Percentiles rank a stretch among this genome's conserved stretches.
Conservation (phyloP, 1,139 yeast genomes). For the Yamadazyma oceani region DNA sequence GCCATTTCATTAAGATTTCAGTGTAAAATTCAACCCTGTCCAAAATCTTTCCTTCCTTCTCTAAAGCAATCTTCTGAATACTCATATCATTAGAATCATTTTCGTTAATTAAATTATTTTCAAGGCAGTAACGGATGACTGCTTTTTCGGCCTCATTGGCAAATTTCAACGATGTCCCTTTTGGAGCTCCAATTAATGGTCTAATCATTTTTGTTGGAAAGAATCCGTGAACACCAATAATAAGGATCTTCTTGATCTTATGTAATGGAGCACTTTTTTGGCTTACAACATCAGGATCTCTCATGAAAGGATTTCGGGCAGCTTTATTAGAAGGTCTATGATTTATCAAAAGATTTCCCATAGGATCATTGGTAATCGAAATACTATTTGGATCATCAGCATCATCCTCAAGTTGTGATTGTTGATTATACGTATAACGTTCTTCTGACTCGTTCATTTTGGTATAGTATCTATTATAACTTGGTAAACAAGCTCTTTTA, state of each 20-base stretch:
- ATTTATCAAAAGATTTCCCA: slow-evolving; percentile 47
- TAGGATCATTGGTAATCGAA: slow-evolving; percentile 43
- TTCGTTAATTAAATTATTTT: slow-evolving; percentile 44
- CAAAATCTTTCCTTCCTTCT: slow-evolving; percentile 87
- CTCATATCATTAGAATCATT: slow-evolving; percentile 48
- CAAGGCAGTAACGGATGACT: slow-evolving; percentile 69
- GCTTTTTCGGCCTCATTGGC: slow-evolving; percentile 81
- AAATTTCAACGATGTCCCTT: slow-evolving; percentile 36
- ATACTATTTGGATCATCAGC: slow-evolving; percentile 34
- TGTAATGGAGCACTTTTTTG: slow-evolving; percentile 33
- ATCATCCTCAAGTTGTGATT: slow-evolving; percentile 28
- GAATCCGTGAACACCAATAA: slow-evolving; percentile 70
- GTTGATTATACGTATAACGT: slow-evolving; percentile 20
- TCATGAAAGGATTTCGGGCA: slow-evolving; percentile 10
- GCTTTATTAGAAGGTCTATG: slow-evolving; percentile 16
- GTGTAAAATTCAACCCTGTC: slow-evolving; percentile 83
- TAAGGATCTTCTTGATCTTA: slow-evolving; percentile 56
- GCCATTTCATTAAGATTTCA: slow-evolving; percentile 70
- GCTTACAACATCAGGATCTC: slow-evolving; percentile 27
- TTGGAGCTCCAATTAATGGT: slow-evolving; percentile 55
- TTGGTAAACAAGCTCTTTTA: slow-evolving; percentile 47
- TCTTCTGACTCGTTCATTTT: slow-evolving; percentile 14
- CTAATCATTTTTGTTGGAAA: slow-evolving; percentile 67
- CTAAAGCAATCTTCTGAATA: slow-evolving; percentile 87
- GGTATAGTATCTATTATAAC: slow-evolving; percentile 34